Conservation (phyloP, 352 stramenopile species). For the Thraustochytrium striatum region DNA sequence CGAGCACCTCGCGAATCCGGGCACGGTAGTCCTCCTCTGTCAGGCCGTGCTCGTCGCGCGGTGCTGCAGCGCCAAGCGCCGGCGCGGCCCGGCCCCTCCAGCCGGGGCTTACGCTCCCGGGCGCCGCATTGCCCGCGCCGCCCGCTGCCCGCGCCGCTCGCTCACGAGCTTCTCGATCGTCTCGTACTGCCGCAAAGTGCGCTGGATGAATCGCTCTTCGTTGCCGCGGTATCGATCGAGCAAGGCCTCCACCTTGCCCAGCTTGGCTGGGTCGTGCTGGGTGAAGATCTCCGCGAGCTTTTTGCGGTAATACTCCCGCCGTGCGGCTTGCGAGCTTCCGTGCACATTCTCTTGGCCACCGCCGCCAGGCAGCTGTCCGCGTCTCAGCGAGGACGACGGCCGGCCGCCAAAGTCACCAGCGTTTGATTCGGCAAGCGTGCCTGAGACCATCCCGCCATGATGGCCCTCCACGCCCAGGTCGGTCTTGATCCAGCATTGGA, state of each 20-base stretch:
- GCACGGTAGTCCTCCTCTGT: constrained; percentile 31
- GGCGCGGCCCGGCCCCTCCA: neutral
- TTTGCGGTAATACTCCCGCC: constrained; percentile 26
- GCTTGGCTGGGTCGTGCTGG: constrained; percentile 26
- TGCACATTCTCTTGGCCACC: neutral
- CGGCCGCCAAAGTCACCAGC: neutral
- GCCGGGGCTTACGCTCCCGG: neutral
- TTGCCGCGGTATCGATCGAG: constrained; percentile 37
- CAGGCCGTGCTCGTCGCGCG: constrained; percentile 23
- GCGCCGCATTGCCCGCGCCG: neutral
- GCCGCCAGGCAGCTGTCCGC: too few relatives aligned
- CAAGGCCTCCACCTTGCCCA: constrained; percentile 21
- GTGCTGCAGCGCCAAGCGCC: neutral
- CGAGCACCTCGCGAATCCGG: constrained; percentile 14
- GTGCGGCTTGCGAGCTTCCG: neutral
- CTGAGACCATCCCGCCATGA: neutral
- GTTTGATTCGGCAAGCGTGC: neutral
- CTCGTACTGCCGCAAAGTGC: constrained; percentile 29
- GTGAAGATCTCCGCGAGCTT: constrained; percentile 29
- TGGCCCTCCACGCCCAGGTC: neutral
- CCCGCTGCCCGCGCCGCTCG: neutral
- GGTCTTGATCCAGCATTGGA: constrained; percentile 40
- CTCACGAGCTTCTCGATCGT: neutral
- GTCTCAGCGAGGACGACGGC: neutral
- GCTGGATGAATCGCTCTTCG: constrained; percentile 31